Evolutionary conservation across 345 rosid genomes (phyloP).

Genomic region (Rhodamnia argentea): DNA sequence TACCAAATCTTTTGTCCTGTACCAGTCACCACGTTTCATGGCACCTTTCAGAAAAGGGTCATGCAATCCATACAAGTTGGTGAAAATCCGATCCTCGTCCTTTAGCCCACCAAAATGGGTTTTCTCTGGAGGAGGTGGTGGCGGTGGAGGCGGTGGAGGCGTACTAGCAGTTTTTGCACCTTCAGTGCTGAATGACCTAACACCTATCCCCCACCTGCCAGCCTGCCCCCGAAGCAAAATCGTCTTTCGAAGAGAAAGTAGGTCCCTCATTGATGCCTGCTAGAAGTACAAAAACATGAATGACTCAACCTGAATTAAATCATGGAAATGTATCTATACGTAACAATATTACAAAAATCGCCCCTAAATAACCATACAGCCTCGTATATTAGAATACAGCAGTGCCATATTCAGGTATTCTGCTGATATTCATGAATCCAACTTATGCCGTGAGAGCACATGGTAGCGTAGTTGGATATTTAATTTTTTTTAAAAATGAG

Average conservation of each 20-base stretch:
- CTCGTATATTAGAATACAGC: neutral
- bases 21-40: constrained; percentile 92
- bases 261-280: constrained; percentile 77
- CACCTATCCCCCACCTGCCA: constrained; percentile 31
- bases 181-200: constrained; percentile 68
- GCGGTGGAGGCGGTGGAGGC: constrained; percentile 65
- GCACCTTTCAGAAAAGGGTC: constrained; percentile 97
- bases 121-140: constrained; percentile 94
- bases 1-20: constrained; percentile 93
- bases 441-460: neutral
- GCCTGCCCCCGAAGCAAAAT: constrained; percentile 25
- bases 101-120: constrained; percentile 94
- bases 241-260: constrained; percentile 56
- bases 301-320: neutral
- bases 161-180: constrained; percentile 51
- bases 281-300: neutral
- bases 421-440: neutral
- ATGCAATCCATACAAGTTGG: constrained; percentile 81
- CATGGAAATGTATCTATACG: neutral
- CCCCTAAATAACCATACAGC: neutral
- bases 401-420: neutral
- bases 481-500: neutral
- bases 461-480: neutral
- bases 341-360: neutral
- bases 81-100: constrained; percentile 93